Evolutionary conservation across 2,329 filamentous ascomycete genomes (phyloP).

Genomic region (Gnomoniopsis sp.): DNA sequence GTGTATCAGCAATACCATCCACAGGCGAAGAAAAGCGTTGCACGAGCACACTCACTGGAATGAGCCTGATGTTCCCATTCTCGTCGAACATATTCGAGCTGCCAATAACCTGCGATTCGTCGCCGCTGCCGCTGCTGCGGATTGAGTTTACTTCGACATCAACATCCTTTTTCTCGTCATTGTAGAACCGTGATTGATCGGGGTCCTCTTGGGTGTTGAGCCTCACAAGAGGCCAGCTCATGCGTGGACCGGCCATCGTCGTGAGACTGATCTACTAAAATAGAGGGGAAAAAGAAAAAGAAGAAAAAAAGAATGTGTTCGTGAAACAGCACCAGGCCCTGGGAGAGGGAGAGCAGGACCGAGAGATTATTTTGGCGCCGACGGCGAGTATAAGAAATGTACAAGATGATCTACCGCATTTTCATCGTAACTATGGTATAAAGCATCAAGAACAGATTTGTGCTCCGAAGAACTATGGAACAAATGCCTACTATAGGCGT

Average conservation of each 20-base stretch:
- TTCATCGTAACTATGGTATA: not conserved
- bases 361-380: not conserved
- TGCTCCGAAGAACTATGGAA: not conserved
- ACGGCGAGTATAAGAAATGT: constrained; percentile 3
- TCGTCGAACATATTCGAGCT: constrained; percentile 21
- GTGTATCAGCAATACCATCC: not conserved
- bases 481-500: not conserved
- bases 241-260: constrained; percentile 2
- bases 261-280: not conserved
- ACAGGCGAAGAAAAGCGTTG: too few species aligned
- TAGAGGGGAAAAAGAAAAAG: not conserved
- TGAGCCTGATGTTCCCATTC: constrained; percentile 21
- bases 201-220: not conserved
- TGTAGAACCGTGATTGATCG: not conserved
- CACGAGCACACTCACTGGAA: constrained; percentile 17
- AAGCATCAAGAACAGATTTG: not conserved
- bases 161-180: constrained; percentile 1
- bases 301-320: not conserved
- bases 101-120: constrained; percentile 18
- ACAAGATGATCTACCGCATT: not conserved
- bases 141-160: constrained; percentile 4
- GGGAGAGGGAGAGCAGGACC: not conserved
- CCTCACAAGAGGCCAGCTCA: constrained; percentile 13
- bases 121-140: not conserved
- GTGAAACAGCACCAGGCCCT: constrained; percentile 7